These are phyloP conservation scores for Lipomyces chichibuensis DNA, from an alignment of 805 yeast genomes.

Conservation along the genomic window DNA sequence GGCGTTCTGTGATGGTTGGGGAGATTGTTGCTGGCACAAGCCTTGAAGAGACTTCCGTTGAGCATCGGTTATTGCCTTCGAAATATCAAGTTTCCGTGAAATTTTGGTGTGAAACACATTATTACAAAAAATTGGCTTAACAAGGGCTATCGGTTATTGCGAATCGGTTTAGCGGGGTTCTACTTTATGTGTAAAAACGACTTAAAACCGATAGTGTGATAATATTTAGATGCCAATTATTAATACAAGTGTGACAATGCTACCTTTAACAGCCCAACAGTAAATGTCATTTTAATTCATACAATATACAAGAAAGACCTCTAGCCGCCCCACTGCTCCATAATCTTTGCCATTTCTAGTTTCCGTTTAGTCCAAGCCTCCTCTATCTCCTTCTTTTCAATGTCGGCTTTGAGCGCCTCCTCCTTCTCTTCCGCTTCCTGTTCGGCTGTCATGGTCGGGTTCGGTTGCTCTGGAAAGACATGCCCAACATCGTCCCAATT, in stretches of 20 bases:
- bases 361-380: conserved; percentile 3
- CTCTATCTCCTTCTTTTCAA: conserved; percentile 1
- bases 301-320: background rate
- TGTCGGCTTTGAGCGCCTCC: background rate
- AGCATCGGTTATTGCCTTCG: background rate
- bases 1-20: background rate
- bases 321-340: conserved; percentile 15
- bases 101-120: too few species aligned
- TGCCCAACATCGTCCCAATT: conserved; percentile 14
- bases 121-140: too few species aligned
- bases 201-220: too few species aligned
- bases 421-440: conserved; percentile 5
- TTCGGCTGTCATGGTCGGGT: conserved; percentile 2
- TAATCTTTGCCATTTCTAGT: background rate
- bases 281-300: background rate
- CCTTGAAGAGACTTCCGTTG: conserved; percentile 1
- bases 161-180: too few species aligned
- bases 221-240: background rate
- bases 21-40: conserved; percentile 3
- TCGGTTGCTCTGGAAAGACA: background rate
- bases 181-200: too few species aligned
- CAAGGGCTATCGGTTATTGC: too few species aligned
- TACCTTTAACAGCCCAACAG: background rate
- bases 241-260: background rate
- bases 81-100: too few species aligned